Conservation (phyloP, 1,284 basidiomycete genomes). For the Clitocybe nebularis region DNA sequence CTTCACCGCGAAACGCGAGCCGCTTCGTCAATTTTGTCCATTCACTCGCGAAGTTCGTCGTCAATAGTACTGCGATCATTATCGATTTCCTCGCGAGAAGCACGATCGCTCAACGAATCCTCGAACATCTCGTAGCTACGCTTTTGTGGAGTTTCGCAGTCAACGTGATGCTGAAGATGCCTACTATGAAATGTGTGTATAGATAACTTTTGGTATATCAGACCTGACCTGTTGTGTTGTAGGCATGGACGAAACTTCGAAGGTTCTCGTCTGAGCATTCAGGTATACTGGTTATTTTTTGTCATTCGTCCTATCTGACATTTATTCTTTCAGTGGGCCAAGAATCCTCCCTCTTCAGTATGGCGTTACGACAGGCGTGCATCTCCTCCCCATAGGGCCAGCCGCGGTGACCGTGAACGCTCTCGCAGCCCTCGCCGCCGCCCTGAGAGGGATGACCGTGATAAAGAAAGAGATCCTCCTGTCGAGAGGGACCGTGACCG, state of each 20-base stretch:
- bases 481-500: conserved; percentile 26
- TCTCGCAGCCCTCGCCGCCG: conserved; percentile 35
- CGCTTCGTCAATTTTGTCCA: conserved; percentile 15
- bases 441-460: conserved; percentile 31
- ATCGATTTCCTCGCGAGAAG: conserved; percentile 31
- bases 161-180: conserved; percentile 85
- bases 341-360: conserved; percentile 82
- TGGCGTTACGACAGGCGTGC: conserved; percentile 77
- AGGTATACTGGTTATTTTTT: conserved; percentile 39
- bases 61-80: conserved; percentile 33
- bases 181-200: conserved; percentile 82
- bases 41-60: conserved; percentile 21
- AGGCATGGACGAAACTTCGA: conserved; percentile 87
- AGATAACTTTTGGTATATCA: not conserved
- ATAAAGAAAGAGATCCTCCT: conserved; percentile 30
- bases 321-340: conserved; percentile 68
- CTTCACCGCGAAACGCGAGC: conserved; percentile 21
- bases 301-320: not conserved
- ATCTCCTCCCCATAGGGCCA: conserved; percentile 46
- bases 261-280: conserved; percentile 77
- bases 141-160: conserved; percentile 87
- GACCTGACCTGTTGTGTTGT: conserved; percentile 2
- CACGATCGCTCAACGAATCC: conserved; percentile 65
- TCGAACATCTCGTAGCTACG: conserved; percentile 69
- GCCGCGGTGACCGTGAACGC: conserved; percentile 38